Base-by-base conservation (phyloP, 176 grass and related monocot species). In the Calamus simplicifolius region DNA sequence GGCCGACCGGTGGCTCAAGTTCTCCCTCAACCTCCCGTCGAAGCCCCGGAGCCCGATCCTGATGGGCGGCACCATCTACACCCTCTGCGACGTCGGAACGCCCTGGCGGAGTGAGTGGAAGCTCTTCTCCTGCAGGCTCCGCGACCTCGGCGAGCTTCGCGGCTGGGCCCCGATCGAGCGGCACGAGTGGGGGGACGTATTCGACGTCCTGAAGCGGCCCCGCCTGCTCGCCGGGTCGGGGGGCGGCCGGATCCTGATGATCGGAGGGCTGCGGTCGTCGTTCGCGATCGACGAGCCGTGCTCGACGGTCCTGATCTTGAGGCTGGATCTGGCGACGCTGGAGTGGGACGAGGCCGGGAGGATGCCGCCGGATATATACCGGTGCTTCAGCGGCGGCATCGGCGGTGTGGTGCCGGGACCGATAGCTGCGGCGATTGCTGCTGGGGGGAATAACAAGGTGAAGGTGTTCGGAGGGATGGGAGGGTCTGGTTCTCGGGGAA, bases 101-200 rank as follows among this genome's bases (percentile, higher is more conserved):
- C 84, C 88, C 4, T 98, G 94, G 94, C 82, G 94, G 56, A 98
- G 73, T 81, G 88, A 92, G 71, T 98, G 94, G 94, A 92, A 90
- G 64, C 85, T 98, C 62, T 98, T 89, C 75, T 91, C 88, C 58
- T 98, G 94, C 81, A 79, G 77, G 27, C 79, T 98, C 1, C n/a
- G 68, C 57, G 69, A 13, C 56, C 73, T 92, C 68, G 81, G 73
- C 3, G 58, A 43, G 18, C 30, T 81, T 19, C 77, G 87, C 2
- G 87, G 83, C 21, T 98, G 94, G 94, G 88, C 79, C 21, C 81
- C 88, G 17, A 75, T 98, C 0, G 84, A 98, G 67, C 73, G 70
- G 19, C 48, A 82, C 27, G 58, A 63, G 0, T 92, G 93, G 93
- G 76, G 81, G 2, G 88, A 98, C 53, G 93, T 98, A 61, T 89